Evolutionary conservation across 306 rosid species (phyloP), one percentile per base, ranked within the genome.

Genomic region (Lupinus albus): DNA sequence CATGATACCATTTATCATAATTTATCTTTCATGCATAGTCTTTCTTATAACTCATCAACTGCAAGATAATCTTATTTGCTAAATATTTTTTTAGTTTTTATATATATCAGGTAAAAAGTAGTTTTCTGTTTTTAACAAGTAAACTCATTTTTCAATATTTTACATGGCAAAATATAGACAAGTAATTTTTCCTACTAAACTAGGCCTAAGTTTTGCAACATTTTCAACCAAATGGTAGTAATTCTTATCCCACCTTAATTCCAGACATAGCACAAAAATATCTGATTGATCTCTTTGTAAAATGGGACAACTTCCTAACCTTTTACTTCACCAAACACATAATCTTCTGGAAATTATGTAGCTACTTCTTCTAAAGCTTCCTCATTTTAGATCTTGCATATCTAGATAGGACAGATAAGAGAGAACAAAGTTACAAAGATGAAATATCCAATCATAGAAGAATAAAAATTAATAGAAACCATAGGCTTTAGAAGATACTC

Each of bases 371-470:
- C 84, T 83, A 88, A 14, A 42, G 81, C 81, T 83, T 93, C 85
- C 98, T 83, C 98, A 89, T 93, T 83, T 88, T 93, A 57, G 98
- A 89, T 83, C 96, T 83, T 39, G 98, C 98, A 75, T 84, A 89
- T 74, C 98, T 93, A 56, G 59, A 68, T 33, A 76, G 32, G 62
- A 61, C 42, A 3, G 45, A 14, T 52, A 20, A 51, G 67, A 12
- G 41, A 48, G 65, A 39, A 25, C 32, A 5, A 17, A 17, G 70
- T 68, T 5, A 60, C 50, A 63, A 56, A 33, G 18, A 35, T 61
- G 30, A 52, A 57, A 21, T 21, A 67, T 28, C 36, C 17, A 56
- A 17, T 14, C 28, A 46, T 30, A 49, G 48, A 15, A 54, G 42
- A 70, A 61, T 0, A 46, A 61, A 59, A 55, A 49, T 57, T 33